Percentiles rank a stretch among this genome's conserved stretches.
Evolutionary conservation across 495 filamentous ascomycete genomes (phyloP).

Genomic region (Copromyces sp.): DNA sequence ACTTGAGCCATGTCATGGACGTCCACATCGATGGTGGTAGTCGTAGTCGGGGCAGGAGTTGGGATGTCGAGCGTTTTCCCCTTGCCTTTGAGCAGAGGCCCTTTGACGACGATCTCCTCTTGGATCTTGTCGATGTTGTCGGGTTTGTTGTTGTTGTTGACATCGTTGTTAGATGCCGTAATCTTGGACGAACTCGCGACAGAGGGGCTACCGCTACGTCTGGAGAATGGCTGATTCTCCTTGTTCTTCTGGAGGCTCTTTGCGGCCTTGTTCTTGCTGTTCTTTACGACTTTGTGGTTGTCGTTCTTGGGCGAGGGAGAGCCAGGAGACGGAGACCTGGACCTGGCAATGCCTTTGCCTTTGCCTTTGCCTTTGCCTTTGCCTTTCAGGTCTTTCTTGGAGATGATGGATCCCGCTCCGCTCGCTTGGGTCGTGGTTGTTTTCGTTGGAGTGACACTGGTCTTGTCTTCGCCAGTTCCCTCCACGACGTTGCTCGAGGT

Average conservation of each 20-base stretch:
- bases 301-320: too few species aligned
- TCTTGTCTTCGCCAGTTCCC: not conserved
- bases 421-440: not conserved
- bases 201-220: too few species aligned
- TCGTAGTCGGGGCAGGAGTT: not conserved
- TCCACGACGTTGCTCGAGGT: too few species aligned
- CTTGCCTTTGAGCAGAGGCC: not conserved
- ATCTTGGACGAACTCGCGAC: not conserved
- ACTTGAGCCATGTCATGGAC: not conserved
- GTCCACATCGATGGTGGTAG: not conserved
- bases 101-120: not conserved
- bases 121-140: not conserved
- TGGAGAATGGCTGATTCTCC: not conserved
- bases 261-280: not conserved
- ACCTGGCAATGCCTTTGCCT: not conserved
- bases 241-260: not conserved
- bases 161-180: not conserved
- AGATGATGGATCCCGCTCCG: not conserved
- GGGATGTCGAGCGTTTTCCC: not conserved
- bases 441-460: not conserved
- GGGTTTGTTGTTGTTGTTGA: too few species aligned
- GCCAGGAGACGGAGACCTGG: not conserved
- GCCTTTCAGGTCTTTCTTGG: not conserved
- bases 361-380: not conserved
- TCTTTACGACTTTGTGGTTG: not conserved